Evolutionary conservation across 148 eudicot genomes (phyloP), one percentile per base, ranked within the genome.

Genomic region (Dianthus caryophyllus): DNA sequence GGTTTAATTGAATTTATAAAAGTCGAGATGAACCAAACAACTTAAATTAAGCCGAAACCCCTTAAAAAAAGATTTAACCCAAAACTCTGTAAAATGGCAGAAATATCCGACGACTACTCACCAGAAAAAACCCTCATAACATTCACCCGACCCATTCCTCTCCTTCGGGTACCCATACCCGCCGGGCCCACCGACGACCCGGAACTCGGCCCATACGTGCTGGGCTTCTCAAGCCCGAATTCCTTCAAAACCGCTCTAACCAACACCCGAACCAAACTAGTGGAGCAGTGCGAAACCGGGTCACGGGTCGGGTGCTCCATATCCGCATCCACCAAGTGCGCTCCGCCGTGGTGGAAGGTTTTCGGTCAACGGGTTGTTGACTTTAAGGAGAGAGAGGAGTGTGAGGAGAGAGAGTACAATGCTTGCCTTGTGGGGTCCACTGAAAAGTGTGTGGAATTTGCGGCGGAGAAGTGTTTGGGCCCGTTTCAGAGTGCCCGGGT

Each of bases 261-360:
- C 24, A 63, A 69, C 36, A 76, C 84, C 74, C 56, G 70, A n/a
- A 69, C 85, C 22, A 79, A 74, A 68, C 76, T 89, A 65, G 68
- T 61, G 29, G 67, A 79, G 5, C 93, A 86, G 46, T 86, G 96
- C 68, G 81, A 82, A 55, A 56, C 83, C 9, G 91, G 85, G 15
- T 72, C 84, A 0, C 76, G 90, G 71, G 77, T 89, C 22, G 96
- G 84, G 18, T 89, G 96, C 83, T 81, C 96, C 73, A 69, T 90
- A 44, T 29, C 75, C 63, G 87, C 96, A 11, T 90, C 94, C 2
- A 63, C 66, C 74, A 85, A 76, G 57, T 90, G 93, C 71, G 67
- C 64, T 53, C 68, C 88, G 25, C 85, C 88, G 0, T 90, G 87
- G 90, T 89, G 90, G 96, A 85, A 79, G 29, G 29, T 78, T 11